Base-by-base conservation (phyloP, 1,284 basidiomycete species). In the Rhizopogon hawkerae region DNA sequence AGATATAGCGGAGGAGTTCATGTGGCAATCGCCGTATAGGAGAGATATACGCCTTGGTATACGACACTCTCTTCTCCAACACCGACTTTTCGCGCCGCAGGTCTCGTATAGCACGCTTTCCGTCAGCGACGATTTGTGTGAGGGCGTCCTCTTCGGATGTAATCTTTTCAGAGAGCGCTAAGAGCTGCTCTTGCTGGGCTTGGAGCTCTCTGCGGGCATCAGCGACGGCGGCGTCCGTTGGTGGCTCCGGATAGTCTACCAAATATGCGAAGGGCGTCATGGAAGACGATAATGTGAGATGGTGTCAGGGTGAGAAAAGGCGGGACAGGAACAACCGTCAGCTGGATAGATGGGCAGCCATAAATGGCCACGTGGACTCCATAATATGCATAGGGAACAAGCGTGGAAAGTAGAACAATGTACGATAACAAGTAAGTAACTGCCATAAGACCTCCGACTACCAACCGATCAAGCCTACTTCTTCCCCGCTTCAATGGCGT, bases 401-500 rank as follows among this genome's bases (percentile, higher is more conserved):
- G 29, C 41, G 29, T 43, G 41, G 41, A 31, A 43, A 43, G 41
- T 43, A 43, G 29, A 43, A 43, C 41, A 43, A 33, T 33, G 29
- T 43, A 43, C 23, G 14, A 46, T 24, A 46, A 7, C 14, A 41
- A 24, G 26, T 24, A 41, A 24, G 26, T 24, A 31, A 43, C 16
- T 43, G 41, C 24, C 48, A 50, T 21, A 24, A 34, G 48, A 50
- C 7, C 44, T 6, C 10, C 37, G 35, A n/a, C 2, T n/a, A 4
- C 26, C 29, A 48, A 49, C 50, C 48, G 46, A 14, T 33, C 13
- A 23, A 21, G 35, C 13, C 54, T 50, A 63, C 55, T 65, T 64
- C 75, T 87, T 89, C 51, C 77, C 79, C 31, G 78, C 76, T 57
- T 89, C 89, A 47, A 89, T 78, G 26, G 82, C 85, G 56, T 92